Base-by-base conservation (phyloP, 768 basidiomycete genomes). In the Serendipita sp. region DNA sequence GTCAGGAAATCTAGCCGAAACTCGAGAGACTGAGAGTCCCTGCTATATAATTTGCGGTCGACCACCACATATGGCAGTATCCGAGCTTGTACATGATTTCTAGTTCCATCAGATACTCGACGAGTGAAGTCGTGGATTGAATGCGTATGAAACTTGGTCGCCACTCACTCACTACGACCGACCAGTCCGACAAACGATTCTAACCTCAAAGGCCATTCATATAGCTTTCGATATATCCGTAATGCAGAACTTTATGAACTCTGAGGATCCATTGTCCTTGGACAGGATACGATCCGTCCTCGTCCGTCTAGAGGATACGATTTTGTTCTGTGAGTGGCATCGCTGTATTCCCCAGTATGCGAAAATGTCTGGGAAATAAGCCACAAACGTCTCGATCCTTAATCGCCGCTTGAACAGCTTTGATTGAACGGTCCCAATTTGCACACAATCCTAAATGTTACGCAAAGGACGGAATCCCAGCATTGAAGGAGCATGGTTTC, bases 351-450 rank as follows among this genome's bases (percentile, higher is more conserved):
- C 44, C 62, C 44, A 8, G 10, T 23, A 13, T 44, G 36, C 16
- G 23, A 16, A 27, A 43, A 15, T 18, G 44, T 44, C 8, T 52
- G 11, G 5, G n/a, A 63, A 15, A 4, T 33, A 13, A 27, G 4
- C n/a, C 36, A 13, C 4, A 23, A 18, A 6, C 34, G 34, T 34
- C 23, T 62, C 6, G n/a, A 18, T 62, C 23, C 10, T 27, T 63
- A 6, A 63, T 63, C 45, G 18, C 27, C 10, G 18, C 18, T 18
- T 1, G 29, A 23, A 16, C 66, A 77, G 85, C 83, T 60, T 81
- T 98, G 64, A 99, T 99, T 70, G 96, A 99, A 73, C 83, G 96
- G 16, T 95, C 94, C 0, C 95, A 98, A 72, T 99, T 97, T 71
- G 91, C 91, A 0, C 87, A 91, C 72, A 97, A 98, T 71, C 84